These are phyloP conservation scores for Aspergillus sparsus DNA, from an alignment of 495 filamentous ascomycete genomes.

Conservation along the genomic window DNA sequence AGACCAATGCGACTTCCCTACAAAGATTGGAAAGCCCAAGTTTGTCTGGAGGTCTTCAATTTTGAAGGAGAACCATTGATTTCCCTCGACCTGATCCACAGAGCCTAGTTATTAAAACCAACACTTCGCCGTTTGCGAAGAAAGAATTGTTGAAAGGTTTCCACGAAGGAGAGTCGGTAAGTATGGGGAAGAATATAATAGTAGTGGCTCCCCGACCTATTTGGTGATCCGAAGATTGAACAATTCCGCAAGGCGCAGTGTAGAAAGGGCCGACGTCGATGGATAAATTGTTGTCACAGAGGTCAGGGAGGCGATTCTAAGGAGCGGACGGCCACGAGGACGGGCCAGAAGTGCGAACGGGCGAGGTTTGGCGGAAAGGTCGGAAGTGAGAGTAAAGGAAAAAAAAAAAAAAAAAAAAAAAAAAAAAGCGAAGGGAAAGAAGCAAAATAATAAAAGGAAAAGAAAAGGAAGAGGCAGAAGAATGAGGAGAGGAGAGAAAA, in stretches of 20 bases:
- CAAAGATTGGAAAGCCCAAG: constrained; percentile 37
- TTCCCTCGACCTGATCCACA: constrained; percentile 34
- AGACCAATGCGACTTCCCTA: constrained; percentile 43
- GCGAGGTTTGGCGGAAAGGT: constrained; percentile 21
- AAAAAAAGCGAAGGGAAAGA: constrained; percentile 33
- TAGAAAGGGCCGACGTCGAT: constrained; percentile 13
- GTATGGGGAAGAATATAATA: neutral
- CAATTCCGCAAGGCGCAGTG: constrained; percentile 1
- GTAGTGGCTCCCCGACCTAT: neutral
- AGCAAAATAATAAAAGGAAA: constrained; percentile 21
- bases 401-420: constrained; percentile 18
- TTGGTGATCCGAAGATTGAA: neutral
- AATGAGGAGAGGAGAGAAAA: constrained; percentile 8
- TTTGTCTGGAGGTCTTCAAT: constrained; percentile 49
- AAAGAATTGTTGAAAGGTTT: constrained; percentile 4
- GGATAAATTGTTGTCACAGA: constrained; percentile 15
- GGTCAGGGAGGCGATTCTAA: constrained; percentile 30
- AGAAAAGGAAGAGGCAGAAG: constrained; percentile 19
- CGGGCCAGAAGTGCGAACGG: constrained; percentile 32
- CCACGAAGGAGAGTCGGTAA: neutral
- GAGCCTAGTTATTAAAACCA: constrained; percentile 21
- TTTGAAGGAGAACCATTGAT: constrained; percentile 40
- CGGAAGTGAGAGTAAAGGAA: constrained; percentile 23
- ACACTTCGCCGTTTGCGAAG: constrained; percentile 6
- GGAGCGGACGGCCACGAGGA: constrained; percentile 52